Percentiles rank a stretch among this genome's conserved stretches.
Evolutionary conservation across 139 green algal genomes (phyloP).

Genomic region (Volvox africanus): DNA sequence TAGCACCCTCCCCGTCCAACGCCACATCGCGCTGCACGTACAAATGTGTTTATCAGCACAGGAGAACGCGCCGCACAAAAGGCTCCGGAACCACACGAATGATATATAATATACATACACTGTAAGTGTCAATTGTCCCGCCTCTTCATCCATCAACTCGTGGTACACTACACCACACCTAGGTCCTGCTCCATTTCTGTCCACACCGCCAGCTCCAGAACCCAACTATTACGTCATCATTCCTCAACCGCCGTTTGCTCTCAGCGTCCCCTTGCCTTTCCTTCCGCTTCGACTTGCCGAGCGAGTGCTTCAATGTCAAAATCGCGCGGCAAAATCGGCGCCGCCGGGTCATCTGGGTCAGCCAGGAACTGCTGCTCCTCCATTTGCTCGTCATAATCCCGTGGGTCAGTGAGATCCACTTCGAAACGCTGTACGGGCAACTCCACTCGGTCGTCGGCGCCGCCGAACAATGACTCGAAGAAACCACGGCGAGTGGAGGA

Average conservation of each 20-base stretch:
- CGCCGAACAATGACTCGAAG: conserved; percentile 10
- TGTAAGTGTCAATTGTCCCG: too few relatives aligned
- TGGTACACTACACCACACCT: too few relatives aligned
- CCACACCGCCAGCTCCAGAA: too few relatives aligned
- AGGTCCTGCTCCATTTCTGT: too few relatives aligned
- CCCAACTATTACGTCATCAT: neutral
- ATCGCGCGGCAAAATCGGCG: conserved; percentile 49
- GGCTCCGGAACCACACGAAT: too few relatives aligned
- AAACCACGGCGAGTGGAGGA: conserved; percentile 9
- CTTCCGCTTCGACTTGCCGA: conserved; percentile 31
- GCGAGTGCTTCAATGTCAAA: conserved; percentile 50
- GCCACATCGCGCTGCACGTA: too few relatives aligned
- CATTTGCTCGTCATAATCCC: conserved; percentile 54
- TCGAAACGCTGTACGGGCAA: conserved; percentile 12
- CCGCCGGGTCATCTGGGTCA: conserved; percentile 56
- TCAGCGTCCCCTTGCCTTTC: neutral
- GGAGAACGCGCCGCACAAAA: too few relatives aligned
- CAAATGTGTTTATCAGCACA: too few relatives aligned
- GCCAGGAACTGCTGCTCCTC: conserved; percentile 59
- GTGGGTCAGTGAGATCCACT: conserved; percentile 53
- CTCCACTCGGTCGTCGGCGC: neutral
- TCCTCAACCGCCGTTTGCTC: neutral
- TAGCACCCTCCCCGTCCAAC: too few relatives aligned
- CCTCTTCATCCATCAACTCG: too few relatives aligned
- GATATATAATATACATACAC: too few relatives aligned